Evolutionary conservation across 1,139 yeast species (phyloP), one percentile per base, ranked within the genome.

Genomic region (Saccharomyces pastorianus): DNA sequence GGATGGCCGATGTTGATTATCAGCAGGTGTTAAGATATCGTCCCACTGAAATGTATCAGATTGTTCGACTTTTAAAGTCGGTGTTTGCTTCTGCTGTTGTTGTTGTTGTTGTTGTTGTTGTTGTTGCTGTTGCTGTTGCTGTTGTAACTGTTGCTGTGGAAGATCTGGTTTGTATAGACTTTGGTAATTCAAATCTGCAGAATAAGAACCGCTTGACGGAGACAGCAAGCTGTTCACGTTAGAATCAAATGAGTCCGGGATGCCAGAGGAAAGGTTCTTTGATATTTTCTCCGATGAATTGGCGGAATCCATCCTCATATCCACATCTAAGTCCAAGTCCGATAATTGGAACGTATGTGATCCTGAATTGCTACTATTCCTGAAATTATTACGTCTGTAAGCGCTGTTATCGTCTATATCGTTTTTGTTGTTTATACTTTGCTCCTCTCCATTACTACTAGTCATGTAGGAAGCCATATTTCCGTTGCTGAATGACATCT

Each of bases 31-130:
- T 17, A 48, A 17, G 25, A 48, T 26, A 32, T 26, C 42, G 29
- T 23, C 51, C 38, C 25, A 34, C n/a, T 26, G 38, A 11, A 23
- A 29, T n/a, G 29, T 47, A 31, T 50, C 58, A 27, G 53, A 53
- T 11, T 50, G 41, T 44, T 55, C 58, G 9, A 54, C 47, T 41
- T 54, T 55, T 41, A 55, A 47, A 20, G 58, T 55, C 20, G 58
- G 58, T 6, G 58, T 54, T 17, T 46, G 44, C n/a, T 38, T 17
- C 20, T 38, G 44, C 23, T 20, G 44, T 25, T 32, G 38, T 6
- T 32, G 38, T n/a, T 32, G 34, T 13, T 13, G 34, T 13, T 31
- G 34, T n/a, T 31, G 38, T 17, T 46, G 23, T 38, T 38, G 44
- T 4, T 17, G 23, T 11, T 17, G 25, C 25, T 23, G 25, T 23